These are phyloP conservation scores for Rhododendron williamsianum DNA, from an alignment of 148 eudicot genomes.

Conservation along the genomic window DNA sequence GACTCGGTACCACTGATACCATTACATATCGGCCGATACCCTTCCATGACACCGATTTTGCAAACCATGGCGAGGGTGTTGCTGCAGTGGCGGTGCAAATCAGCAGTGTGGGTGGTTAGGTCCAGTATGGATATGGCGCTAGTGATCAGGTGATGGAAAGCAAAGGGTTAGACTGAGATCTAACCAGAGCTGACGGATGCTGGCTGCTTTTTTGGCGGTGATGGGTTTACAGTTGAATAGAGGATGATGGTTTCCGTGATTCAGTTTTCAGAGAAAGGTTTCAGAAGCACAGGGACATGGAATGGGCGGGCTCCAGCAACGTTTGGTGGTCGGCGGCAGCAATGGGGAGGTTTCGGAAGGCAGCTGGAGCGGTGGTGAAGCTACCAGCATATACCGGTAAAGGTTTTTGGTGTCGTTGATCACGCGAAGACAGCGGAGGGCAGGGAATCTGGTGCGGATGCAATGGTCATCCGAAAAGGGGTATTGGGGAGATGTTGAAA, in stretches of 20 bases:
- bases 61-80: neutral
- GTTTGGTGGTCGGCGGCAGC: neutral
- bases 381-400: neutral
- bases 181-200: neutral
- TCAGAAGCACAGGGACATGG: neutral
- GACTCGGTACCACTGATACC: neutral
- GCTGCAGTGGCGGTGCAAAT: neutral
- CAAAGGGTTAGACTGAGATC: neutral
- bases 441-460: neutral
- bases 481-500: neutral
- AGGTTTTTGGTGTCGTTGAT: neutral
- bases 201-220: neutral
- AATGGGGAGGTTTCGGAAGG: neutral
- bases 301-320: neutral
- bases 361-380: neutral
- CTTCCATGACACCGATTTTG: neutral
- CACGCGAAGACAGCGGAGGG: neutral
- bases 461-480: neutral
- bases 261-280: neutral
- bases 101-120: neutral
- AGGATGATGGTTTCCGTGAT: neutral
- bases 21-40: neutral
- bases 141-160: neutral
- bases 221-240: neutral
- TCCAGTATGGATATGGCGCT: neutral